Conservation (phyloP, 768 basidiomycete species). For the Suillus spraguei region DNA sequence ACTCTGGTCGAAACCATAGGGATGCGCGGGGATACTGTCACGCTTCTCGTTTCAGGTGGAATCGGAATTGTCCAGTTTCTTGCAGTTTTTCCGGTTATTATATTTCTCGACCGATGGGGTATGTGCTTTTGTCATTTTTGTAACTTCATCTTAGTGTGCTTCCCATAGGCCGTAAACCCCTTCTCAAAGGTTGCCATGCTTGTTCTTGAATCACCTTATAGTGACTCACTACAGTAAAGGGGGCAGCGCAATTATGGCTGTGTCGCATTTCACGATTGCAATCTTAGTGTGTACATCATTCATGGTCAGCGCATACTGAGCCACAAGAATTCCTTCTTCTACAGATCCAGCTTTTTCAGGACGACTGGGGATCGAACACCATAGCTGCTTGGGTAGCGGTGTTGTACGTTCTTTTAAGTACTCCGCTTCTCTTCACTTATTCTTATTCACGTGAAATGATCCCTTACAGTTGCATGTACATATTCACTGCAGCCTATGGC, state of each 20-base stretch:
- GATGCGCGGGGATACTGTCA: slow-evolving; percentile 56
- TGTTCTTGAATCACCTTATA: background rate
- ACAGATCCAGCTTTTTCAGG: slow-evolving; percentile 51
- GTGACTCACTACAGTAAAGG: slow-evolving; percentile 24
- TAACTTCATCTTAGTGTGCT: background rate
- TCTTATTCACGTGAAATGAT: background rate
- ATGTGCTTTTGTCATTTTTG: slow-evolving; percentile 14
- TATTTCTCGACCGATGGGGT: slow-evolving; percentile 71
- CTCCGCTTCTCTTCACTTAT: background rate
- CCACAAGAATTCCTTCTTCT: background rate
- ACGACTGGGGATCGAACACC: slow-evolving; percentile 60
- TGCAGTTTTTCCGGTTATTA: slow-evolving; percentile 73
- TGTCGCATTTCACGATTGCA: slow-evolving; percentile 67
- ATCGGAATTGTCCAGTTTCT: slow-evolving; percentile 80
- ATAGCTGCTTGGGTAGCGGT: slow-evolving; percentile 72
- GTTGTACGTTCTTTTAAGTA: slow-evolving; percentile 41
- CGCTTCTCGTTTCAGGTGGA: slow-evolving; percentile 73
- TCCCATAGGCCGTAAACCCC: slow-evolving; percentile 58
- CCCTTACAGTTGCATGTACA: slow-evolving; percentile 59
- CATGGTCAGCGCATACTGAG: background rate
- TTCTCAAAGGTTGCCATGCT: slow-evolving; percentile 49
- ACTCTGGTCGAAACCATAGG: slow-evolving; percentile 68
- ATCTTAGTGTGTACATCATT: slow-evolving; percentile 47
- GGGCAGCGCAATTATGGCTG: slow-evolving; percentile 66
- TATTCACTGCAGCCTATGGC: slow-evolving; percentile 79